A percentile compares a stretch with the other conserved stretches of the same genome.
phyloP scores from a whole-genome alignment of 805 yeast genomes.

The Wickerhamiella sergipiensis region DNA sequence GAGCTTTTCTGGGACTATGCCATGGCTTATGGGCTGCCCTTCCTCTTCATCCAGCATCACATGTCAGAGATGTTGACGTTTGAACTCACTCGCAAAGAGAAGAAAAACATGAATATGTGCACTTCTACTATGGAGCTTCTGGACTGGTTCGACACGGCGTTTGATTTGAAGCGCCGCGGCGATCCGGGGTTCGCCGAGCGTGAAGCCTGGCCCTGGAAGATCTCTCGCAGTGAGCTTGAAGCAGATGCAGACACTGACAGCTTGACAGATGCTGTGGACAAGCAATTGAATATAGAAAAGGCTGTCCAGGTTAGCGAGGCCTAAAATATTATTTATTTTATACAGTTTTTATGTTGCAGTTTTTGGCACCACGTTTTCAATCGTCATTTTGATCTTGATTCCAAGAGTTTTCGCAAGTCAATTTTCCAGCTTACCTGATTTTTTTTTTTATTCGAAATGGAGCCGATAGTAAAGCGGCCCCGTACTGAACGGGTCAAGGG shows the following conservation, averaged over 20 bases:
- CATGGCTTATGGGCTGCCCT: conserved; percentile 73
- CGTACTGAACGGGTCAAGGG: conserved; percentile 17
- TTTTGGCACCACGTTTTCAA: no score
- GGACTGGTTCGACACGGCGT: conserved; percentile 70
- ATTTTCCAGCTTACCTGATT: background rate
- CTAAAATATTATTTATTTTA: background rate
- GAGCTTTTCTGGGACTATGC: conserved; percentile 73
- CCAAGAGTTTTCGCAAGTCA: background rate
- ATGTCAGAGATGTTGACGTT: conserved; percentile 69
- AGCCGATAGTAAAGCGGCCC: conserved; percentile 10
- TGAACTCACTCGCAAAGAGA: conserved; percentile 33
- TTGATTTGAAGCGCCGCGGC: conserved; percentile 49
- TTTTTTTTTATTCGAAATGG: background rate
- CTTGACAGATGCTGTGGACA: background rate
- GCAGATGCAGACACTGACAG: background rate
- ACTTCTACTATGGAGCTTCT: conserved; percentile 47
- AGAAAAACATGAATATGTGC: conserved; percentile 51
- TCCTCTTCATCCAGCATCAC: conserved; percentile 75
- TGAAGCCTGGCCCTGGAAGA: conserved; percentile 29
- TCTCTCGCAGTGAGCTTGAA: background rate
- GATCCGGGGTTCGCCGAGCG: conserved; percentile 57
- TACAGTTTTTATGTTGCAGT: no score
- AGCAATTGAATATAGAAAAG: background rate
- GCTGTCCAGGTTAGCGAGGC: background rate
- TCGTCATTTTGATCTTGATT: no score